A percentile compares a stretch with the other conserved stretches of the same genome.
These are phyloP conservation scores for Talaromyces atroroseus DNA, from an alignment of 2,329 filamentous ascomycete genomes.

Conservation along the genomic window DNA sequence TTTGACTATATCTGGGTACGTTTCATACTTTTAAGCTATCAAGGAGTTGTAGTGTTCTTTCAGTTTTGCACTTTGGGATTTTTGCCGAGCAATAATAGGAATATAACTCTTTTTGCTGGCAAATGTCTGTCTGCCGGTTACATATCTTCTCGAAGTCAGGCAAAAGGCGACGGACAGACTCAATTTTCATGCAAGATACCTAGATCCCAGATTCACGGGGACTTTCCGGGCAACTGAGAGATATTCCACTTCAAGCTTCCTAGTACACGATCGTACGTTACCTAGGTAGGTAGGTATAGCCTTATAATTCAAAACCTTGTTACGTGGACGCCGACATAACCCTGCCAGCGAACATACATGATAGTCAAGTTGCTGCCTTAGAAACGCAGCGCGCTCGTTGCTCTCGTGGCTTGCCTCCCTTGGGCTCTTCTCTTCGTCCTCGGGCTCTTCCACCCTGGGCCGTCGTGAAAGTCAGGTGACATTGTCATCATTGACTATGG, in stretches of 20 bases:
- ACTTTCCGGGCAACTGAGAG: neutral
- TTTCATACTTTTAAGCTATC: neutral
- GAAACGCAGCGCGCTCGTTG: slow-evolving; percentile 43
- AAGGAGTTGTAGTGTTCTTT: too few species aligned
- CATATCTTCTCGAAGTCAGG: neutral
- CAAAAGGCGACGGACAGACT: too few species aligned
- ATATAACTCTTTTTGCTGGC: neutral
- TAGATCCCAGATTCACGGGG: too few species aligned
- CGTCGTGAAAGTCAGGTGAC: slow-evolving; percentile 43
- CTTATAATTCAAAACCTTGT: too few species aligned
- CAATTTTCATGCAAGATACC: neutral
- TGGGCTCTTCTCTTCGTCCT: slow-evolving; percentile 34
- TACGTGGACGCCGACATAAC: too few species aligned
- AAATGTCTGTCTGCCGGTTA: neutral
- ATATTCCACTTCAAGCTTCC: neutral
- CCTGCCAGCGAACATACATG: too few species aligned
- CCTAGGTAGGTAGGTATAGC: too few species aligned
- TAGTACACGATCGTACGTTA: too few species aligned
- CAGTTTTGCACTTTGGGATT: neutral
- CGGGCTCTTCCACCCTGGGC: slow-evolving; percentile 41
- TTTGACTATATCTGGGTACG: neutral
- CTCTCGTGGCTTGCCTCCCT: too few species aligned
- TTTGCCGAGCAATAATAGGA: neutral
- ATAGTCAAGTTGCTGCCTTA: slow-evolving; percentile 40
- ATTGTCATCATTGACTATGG: slow-evolving; percentile 55